Percentiles rank a stretch among this genome's conserved stretches.
Conservation (phyloP, 352 stramenopile species). For the Pythium rishiriense region DNA sequence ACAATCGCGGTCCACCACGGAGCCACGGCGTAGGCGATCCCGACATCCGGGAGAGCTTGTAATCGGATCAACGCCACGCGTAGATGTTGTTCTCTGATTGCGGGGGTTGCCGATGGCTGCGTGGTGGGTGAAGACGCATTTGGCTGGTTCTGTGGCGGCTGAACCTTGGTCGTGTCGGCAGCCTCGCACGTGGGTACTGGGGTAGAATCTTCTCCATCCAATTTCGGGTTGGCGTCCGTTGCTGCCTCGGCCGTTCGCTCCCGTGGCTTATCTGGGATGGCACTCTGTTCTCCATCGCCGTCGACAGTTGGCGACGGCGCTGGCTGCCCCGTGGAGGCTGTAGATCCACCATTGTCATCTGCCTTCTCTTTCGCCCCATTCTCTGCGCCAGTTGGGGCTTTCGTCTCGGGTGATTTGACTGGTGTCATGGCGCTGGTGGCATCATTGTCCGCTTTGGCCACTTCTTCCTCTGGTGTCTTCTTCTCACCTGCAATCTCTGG, state of each 20-base stretch:
- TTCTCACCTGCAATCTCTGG: too few species aligned
- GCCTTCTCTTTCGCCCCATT: neutral
- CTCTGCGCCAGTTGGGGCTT: neutral
- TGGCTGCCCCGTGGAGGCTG: neutral
- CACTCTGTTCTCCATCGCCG: neutral
- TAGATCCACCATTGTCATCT: neutral
- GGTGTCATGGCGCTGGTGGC: neutral
- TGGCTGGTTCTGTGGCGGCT: neutral
- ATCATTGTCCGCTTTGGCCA: neutral
- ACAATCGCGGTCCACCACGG: conserved; percentile 80
- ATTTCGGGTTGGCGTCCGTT: too few species aligned
- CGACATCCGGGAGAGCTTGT: conserved; percentile 40
- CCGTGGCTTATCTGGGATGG: too few species aligned
- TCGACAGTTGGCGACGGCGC: neutral
- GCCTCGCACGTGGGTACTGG: neutral
- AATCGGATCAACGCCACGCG: conserved; percentile 45
- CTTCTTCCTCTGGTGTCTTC: neutral
- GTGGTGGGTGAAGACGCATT: neutral
- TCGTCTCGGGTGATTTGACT: neutral
- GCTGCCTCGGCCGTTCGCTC: too few species aligned
- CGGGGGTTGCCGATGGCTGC: neutral
- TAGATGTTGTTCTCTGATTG: conserved; percentile 15
- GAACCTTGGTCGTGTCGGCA: neutral
- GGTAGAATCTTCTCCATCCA: neutral
- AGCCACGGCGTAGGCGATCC: conserved; percentile 34